Evolutionary conservation across 2,329 filamentous ascomycete genomes (phyloP).

Genomic region (Arthroderma sp.): DNA sequence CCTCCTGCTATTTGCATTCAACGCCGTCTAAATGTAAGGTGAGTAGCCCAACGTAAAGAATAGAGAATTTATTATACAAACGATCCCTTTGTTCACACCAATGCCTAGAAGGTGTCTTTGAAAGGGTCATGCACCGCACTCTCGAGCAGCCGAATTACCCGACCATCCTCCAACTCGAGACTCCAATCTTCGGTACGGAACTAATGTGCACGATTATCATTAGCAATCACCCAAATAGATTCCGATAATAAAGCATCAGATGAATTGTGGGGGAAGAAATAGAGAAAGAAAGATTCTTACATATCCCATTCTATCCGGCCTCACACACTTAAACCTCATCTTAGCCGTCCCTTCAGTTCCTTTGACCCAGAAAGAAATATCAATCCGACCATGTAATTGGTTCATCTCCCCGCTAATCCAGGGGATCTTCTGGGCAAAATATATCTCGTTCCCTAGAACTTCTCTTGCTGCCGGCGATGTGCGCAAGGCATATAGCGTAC

Average conservation of each 20-base stretch:
- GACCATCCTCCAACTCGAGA: slow-evolving; percentile 53
- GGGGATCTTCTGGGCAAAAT: slow-evolving; percentile 64
- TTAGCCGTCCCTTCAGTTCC: slow-evolving; percentile 57
- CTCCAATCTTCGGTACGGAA: slow-evolving; percentile 91
- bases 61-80: too few species aligned
- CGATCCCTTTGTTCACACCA: not conserved
- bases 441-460: slow-evolving; percentile 73
- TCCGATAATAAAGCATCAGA: too few species aligned
- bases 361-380: slow-evolving; percentile 77
- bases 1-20: too few species aligned
- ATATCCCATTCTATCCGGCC: slow-evolving; percentile 50
- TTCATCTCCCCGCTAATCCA: slow-evolving; percentile 84
- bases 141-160: slow-evolving; percentile 64
- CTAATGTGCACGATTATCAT: slow-evolving; percentile 20
- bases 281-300: slow-evolving; percentile 25
- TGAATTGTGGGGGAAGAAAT: not conserved
- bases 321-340: slow-evolving; percentile 68
- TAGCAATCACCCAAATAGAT: not conserved
- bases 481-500: slow-evolving; percentile 81
- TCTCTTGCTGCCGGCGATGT: slow-evolving; percentile 63
- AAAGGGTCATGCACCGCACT: slow-evolving; percentile 59
- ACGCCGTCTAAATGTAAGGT: too few species aligned
- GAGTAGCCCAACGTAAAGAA: too few species aligned
- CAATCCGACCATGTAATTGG: slow-evolving; percentile 79
- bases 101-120: slow-evolving; percentile 14